phyloP scores from a whole-genome alignment of 495 filamentous ascomycete genomes.

The Aspergillus saccharolyticus region DNA sequence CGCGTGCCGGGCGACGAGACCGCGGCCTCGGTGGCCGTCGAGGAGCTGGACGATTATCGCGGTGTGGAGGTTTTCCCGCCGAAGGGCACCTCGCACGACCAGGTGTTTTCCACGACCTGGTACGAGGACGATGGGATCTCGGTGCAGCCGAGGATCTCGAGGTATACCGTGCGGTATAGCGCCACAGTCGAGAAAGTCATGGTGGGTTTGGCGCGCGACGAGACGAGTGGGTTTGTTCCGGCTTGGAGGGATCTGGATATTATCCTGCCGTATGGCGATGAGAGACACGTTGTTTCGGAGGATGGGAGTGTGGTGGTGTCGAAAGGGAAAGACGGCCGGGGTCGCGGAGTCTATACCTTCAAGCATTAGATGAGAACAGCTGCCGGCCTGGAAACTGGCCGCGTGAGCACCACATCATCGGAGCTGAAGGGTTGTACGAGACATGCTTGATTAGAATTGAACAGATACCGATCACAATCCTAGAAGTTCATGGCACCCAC shows the following conservation, averaged over 20 bases:
- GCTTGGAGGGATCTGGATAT: conserved; percentile 51
- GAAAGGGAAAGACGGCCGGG: conserved; percentile 30
- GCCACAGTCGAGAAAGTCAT: conserved; percentile 40
- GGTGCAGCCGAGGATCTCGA: conserved; percentile 34
- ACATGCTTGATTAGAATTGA: neutral
- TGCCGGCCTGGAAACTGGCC: neutral
- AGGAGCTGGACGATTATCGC: conserved; percentile 57
- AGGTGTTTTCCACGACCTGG: conserved; percentile 47
- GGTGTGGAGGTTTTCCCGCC: conserved; percentile 63
- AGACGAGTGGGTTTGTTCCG: conserved; percentile 39
- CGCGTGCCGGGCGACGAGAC: conserved; percentile 50
- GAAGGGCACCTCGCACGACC: conserved; percentile 27
- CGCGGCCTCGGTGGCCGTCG: conserved; percentile 43
- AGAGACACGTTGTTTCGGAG: conserved; percentile 36
- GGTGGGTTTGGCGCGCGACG: conserved; percentile 36
- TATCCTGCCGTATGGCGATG: conserved; percentile 48
- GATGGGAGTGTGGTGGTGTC: conserved; percentile 27
- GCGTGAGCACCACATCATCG: neutral
- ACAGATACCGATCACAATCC: neutral
- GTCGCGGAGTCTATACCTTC: conserved; percentile 35
- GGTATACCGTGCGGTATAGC: conserved; percentile 40
- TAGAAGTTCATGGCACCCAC: neutral
- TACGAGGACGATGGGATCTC: conserved; percentile 62
- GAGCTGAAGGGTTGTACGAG: neutral
- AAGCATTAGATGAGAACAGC: conserved; percentile 10